phyloP scores from a whole-genome alignment of 306 rosid genomes.

The Prinsepia uniflora region DNA sequence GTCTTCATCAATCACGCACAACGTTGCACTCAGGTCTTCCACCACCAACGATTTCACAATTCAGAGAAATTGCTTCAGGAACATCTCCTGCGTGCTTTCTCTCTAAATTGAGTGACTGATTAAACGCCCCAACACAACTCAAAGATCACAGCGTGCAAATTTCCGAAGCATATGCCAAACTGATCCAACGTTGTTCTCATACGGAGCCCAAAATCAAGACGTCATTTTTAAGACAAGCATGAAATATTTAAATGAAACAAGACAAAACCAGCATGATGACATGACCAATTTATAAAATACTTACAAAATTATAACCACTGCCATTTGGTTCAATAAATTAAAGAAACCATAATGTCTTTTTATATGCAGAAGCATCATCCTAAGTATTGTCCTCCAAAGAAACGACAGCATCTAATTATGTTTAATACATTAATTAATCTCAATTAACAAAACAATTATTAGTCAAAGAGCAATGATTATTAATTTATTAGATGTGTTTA shows the following conservation, averaged over 20 bases:
- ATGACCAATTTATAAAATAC: neutral
- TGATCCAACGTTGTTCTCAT: neutral
- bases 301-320: neutral
- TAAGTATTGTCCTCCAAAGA: neutral
- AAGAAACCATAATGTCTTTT: neutral
- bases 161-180: neutral
- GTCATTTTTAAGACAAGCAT: neutral
- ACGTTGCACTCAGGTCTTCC: constrained; percentile 78
- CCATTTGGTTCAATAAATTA: neutral
- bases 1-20: constrained; percentile 67
- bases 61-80: constrained; percentile 60
- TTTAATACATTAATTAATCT: neutral
- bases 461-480: constrained; percentile 5
- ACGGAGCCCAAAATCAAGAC: neutral
- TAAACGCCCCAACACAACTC: too few relatives aligned
- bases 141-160: too few relatives aligned
- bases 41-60: constrained; percentile 89
- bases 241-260: neutral
- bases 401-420: neutral
- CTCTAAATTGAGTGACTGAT: too few relatives aligned
- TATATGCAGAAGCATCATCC: neutral
- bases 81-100: constrained; percentile 26
- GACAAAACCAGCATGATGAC: constrained; percentile 1
- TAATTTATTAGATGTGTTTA: neutral
- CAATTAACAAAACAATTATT: neutral